Conservation (phyloP, 78 protist species). For the Protostelium mycophagum region DNA sequence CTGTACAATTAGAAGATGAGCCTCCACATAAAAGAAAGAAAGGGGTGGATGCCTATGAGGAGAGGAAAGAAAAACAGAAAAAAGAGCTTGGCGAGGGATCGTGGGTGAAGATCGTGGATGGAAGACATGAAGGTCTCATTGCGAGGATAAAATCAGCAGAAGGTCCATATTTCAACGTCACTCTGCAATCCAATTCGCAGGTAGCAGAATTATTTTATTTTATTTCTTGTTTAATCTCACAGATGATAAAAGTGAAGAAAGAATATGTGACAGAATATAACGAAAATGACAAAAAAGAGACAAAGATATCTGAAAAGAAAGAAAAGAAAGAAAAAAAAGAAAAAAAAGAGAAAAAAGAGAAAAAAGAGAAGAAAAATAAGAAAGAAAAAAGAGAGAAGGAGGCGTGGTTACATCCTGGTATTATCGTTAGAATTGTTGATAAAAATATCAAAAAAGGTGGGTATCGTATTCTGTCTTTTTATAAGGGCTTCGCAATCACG, state of each 20-base stretch:
- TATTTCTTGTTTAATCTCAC: neutral
- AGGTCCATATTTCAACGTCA: neutral
- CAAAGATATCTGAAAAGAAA: neutral
- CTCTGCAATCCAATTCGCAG: neutral
- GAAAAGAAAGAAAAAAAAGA: too few relatives aligned
- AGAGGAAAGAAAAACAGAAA: neutral
- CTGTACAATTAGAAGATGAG: neutral
- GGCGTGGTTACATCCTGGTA: neutral
- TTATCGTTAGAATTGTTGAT: neutral
- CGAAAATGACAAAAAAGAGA: neutral
- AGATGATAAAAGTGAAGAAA: neutral
- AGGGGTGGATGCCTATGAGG: neutral
- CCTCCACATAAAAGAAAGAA: neutral
- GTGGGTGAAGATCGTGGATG: neutral
- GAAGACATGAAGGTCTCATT: neutral
- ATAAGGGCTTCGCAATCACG: too few relatives aligned
- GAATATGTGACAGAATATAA: neutral
- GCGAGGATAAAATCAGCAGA: neutral
- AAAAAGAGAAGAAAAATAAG: neutral
- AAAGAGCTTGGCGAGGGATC: neutral
- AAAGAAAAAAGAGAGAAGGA: neutral
- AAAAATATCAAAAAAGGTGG: neutral
- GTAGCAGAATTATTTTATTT: neutral
- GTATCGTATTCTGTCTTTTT: too few relatives aligned
- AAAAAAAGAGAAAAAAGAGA: neutral